Evolutionary conservation across 192 early-diverging fungal genomes (phyloP).

Genomic region (Dissophora ornata): DNA sequence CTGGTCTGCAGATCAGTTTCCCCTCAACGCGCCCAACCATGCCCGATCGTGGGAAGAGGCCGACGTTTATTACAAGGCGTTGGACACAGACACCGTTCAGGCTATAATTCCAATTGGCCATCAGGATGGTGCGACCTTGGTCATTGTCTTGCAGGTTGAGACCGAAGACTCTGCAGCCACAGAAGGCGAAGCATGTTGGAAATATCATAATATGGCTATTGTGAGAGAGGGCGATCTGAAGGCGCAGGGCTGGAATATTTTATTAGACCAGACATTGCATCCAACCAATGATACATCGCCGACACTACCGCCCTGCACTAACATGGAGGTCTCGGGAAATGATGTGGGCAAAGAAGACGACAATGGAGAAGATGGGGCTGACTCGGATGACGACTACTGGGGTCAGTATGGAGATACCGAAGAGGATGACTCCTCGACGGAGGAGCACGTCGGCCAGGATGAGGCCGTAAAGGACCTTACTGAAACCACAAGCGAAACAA

Average conservation of each 20-base stretch:
- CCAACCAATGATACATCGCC: background rate
- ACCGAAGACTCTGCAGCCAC: background rate
- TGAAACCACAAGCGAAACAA: background rate
- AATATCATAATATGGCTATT: constrained; percentile 34
- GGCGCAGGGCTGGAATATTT: constrained; percentile 7
- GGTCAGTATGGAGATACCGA: constrained; percentile 37
- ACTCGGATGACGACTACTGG: constrained; percentile 48
- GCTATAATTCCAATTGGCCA: constrained; percentile 42
- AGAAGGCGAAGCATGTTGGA: constrained; percentile 23
- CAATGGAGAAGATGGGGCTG: background rate
- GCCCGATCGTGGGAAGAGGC: constrained; percentile 17
- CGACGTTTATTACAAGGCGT: constrained; percentile 10
- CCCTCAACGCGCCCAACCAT: constrained; percentile 25
- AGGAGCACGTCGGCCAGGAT: background rate
- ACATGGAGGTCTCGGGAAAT: no score
- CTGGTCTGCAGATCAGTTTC: constrained; percentile 45
- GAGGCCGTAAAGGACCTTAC: background rate
- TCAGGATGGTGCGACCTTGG: background rate
- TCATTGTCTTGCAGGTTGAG: constrained; percentile 1
- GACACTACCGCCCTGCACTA: background rate
- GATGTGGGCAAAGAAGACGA: background rate
- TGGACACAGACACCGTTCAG: constrained; percentile 39
- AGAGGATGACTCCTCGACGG: constrained; percentile 17
- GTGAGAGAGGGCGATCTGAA: constrained; percentile 1
- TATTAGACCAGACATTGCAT: background rate